Conservation (phyloP, 768 basidiomycete species). For the Mycena kentingensis region DNA sequence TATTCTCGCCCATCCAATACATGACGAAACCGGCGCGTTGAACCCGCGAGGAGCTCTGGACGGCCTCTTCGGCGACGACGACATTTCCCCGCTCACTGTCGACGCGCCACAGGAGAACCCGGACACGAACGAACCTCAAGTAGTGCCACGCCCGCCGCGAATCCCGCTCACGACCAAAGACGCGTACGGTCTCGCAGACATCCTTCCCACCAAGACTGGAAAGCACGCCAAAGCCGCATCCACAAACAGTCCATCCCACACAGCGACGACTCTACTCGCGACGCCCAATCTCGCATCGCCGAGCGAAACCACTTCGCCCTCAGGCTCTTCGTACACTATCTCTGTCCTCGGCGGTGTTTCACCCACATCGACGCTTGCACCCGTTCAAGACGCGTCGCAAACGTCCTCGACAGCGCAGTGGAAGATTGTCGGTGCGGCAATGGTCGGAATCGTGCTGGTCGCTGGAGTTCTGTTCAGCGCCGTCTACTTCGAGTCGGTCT, state of each 20-base stretch:
- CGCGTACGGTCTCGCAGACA: neutral
- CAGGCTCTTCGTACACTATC: neutral
- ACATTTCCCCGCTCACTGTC: slow-evolving; percentile 5
- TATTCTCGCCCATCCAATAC: slow-evolving; percentile 18
- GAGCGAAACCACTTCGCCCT: neutral
- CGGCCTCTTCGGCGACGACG: slow-evolving; percentile 22
- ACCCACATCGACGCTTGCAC: slow-evolving; percentile 7
- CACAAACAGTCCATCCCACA: neutral
- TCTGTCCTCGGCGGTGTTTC: neutral
- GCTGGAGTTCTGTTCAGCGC: slow-evolving; percentile 55
- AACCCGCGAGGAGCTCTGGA: no score
- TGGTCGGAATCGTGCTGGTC: slow-evolving; percentile 63
- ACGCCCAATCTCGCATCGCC: neutral
- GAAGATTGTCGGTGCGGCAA: slow-evolving; percentile 70
- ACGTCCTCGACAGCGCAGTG: slow-evolving; percentile 51
- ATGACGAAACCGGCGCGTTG: slow-evolving; percentile 8
- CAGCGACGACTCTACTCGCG: neutral
- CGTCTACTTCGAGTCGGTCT: slow-evolving; percentile 75
- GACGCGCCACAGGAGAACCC: neutral
- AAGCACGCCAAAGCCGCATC: neutral
- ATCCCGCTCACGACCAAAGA: slow-evolving; percentile 1
- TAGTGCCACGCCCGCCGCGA: neutral
- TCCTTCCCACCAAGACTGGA: neutral
- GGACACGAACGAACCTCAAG: neutral
- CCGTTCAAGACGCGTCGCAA: slow-evolving; percentile 24